Base-by-base conservation (phyloP, 495 filamentous ascomycete species). In the Hypoxylon lenormandii region DNA sequence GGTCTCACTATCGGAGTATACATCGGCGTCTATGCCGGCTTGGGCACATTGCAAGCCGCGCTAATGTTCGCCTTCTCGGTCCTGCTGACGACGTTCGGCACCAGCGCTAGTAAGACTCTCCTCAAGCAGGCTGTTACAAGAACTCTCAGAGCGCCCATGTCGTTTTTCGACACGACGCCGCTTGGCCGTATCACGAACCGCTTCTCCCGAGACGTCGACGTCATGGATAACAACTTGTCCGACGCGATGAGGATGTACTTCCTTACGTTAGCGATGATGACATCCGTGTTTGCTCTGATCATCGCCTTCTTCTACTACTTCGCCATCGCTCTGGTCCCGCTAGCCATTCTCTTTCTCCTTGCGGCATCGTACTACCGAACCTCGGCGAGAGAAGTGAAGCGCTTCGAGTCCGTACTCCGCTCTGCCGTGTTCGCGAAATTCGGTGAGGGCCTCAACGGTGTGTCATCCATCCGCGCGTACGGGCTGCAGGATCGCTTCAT, bases 81-180 rank as follows among this genome's bases (percentile, higher is more conserved):
- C 16, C 68, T 81, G 1, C 82, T 94, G 16, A 91, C 92, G 1
- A 85, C 94, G 36, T 85, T 90, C 66, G 93, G 93, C 38, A 96
- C 94, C 0, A 87, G 82, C 8, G 85, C 93, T 5, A 92, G 90
- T 74, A 92, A 89, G 76, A 84, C 83, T n/a, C 92, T 98, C 84
- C 84, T 97, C 42, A 86, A 90, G 10, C 80, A 87, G n/a, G 94
- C 95, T 19, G 91, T 97, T 80, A 84, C 78, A 10, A 86, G 90
- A 43, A 91, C 93, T 0, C 83, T 98, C 40, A 86, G 93, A 48
- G 94, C 95, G 0, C 95, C 95, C 0, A 96, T 98, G 93, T 89
- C 90, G 3, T 98, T 98, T 82, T 97, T 98, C 81, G 95, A 97
- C 69, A 97, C 94, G 0, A 98, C 95, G 0, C 95, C 95, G 1